Base-by-base conservation (phyloP, 495 filamentous ascomycete genomes). In the Aspergillus affinis region DNA sequence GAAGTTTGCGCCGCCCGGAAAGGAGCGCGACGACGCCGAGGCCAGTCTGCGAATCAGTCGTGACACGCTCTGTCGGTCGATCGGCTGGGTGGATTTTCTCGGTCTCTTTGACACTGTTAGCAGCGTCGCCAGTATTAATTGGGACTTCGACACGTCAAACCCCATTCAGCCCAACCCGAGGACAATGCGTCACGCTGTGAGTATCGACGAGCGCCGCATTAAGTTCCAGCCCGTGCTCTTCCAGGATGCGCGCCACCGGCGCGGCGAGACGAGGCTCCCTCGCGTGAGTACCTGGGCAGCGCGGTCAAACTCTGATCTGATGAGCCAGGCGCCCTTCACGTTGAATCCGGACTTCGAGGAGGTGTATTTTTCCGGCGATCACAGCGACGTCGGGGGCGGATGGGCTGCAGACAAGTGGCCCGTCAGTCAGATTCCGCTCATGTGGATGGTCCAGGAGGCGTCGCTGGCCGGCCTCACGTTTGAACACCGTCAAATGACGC, bases 361-460 rank as follows among this genome's bases (percentile, higher is more conserved):
- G 59, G 81, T 92, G 6, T 93, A 89, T 86, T 93, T 93, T 63
- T 76, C 88, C 0, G 90, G 90, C 13, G 84, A 86, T 30, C 90
- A 93, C 62, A 89, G 81, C 9, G 90, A 93, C 63, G 82, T 93
- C 21, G 91, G 91, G 1, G 91, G 91, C n/a, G 90, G 90, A 0
- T 93, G 90, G 91, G 82, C 86, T 52, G 70, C 86, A 8, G 63
- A 77, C 0, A 64, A 46, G 18, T 72, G 70, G 52, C 69, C 86
- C 3, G 73, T 89, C 2, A 88, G 84, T 58, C 88, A 94, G 64
- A 80, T 86, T 12, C 89, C 90, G 3, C 75, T 93, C 4, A 81
- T 87, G 10, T 93, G 90, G 84, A 93, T 93, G 88, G 83, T 94
- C 2, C 79, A 85, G 57, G 90, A 93, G 72, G 89, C 89, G 4